These are phyloP conservation scores for Phialemoniopsis sp. DNA, from an alignment of 2,329 filamentous ascomycete species.

Conservation along the genomic window DNA sequence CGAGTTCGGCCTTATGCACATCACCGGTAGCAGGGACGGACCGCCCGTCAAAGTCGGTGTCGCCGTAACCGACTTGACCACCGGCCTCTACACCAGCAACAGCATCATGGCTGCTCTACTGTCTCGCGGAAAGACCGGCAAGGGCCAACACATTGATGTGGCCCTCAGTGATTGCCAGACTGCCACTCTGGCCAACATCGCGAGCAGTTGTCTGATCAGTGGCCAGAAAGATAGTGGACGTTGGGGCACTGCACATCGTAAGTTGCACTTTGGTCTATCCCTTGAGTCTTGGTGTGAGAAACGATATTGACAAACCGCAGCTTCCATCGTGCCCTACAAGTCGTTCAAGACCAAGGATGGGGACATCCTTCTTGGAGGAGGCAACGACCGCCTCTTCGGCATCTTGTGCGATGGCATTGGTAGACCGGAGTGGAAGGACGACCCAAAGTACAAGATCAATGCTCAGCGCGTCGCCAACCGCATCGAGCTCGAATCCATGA, in stretches of 20 bases:
- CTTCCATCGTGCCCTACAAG: conserved; percentile 95
- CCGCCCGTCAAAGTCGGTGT: conserved; percentile 96
- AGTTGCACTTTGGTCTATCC: too few species aligned
- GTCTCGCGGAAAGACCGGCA: conserved; percentile 67
- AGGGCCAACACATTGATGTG: conserved; percentile 89
- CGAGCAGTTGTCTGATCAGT: conserved; percentile 84
- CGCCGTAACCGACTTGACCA: conserved; percentile 93
- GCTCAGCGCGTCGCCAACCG: conserved; percentile 65
- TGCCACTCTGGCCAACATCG: conserved; percentile 91
- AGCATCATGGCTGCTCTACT: conserved; percentile 91
- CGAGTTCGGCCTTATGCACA: conserved; percentile 98
- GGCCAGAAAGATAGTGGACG: conserved; percentile 82
- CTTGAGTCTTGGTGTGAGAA: not conserved
- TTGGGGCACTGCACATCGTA: conserved; percentile 96
- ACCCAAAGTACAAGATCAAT: conserved; percentile 58
- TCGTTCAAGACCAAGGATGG: conserved; percentile 73
- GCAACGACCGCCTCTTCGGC: conserved; percentile 67
- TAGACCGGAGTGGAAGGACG: conserved; percentile 54
- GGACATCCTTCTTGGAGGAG: conserved; percentile 66
- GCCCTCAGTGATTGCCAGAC: conserved; percentile 92
- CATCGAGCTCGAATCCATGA: conserved; percentile 70
- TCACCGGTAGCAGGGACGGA: conserved; percentile 83
- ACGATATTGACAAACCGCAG: conserved; percentile 31
- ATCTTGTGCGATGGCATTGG: conserved; percentile 59
- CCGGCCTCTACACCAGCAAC: conserved; percentile 91